These are phyloP conservation scores for Tarenaya hassleriana DNA, from an alignment of 345 rosid species.

Conservation along the genomic window DNA sequence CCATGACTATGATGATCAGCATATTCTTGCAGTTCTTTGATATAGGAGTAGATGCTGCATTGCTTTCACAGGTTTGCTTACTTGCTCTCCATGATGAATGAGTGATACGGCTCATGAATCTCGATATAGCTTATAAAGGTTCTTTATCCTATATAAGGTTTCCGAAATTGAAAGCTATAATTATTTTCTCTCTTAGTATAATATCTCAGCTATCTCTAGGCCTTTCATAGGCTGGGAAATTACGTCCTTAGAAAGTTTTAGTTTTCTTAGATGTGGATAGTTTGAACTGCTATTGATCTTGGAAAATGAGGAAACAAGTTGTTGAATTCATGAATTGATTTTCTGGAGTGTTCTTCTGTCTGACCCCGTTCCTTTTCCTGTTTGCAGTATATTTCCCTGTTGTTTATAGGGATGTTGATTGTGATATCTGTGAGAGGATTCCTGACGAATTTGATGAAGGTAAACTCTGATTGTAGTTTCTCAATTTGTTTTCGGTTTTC, in stretches of 20 bases:
- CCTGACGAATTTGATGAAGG: slow-evolving; percentile 92
- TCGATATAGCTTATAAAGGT: background rate
- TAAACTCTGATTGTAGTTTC: slow-evolving; percentile 22
- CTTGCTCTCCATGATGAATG: slow-evolving; percentile 1
- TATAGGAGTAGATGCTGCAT: slow-evolving; percentile 80
- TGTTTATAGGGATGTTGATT: slow-evolving; percentile 90
- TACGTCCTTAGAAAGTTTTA: slow-evolving; percentile 1
- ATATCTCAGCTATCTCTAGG: background rate
- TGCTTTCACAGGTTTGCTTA: slow-evolving; percentile 77
- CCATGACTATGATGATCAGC: slow-evolving; percentile 84
- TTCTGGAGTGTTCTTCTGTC: background rate
- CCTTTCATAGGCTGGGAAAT: slow-evolving; percentile 13
- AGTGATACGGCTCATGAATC: background rate
- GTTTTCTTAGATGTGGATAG: slow-evolving; percentile 3
- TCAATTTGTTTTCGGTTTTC: background rate
- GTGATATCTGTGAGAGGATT: slow-evolving; percentile 91
- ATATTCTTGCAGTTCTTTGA: slow-evolving; percentile 87
- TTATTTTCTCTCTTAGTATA: background rate
- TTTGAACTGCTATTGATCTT: background rate
- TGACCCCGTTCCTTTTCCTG: slow-evolving; percentile 20
- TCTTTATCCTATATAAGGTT: slow-evolving; percentile 6
- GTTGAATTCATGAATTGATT: slow-evolving; percentile 3
- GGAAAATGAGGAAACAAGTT: background rate
- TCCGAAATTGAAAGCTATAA: slow-evolving; percentile 3
- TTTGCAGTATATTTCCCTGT: slow-evolving; percentile 78